Conservation (phyloP, 306 rosid genomes). For the Rosa rugosa region DNA sequence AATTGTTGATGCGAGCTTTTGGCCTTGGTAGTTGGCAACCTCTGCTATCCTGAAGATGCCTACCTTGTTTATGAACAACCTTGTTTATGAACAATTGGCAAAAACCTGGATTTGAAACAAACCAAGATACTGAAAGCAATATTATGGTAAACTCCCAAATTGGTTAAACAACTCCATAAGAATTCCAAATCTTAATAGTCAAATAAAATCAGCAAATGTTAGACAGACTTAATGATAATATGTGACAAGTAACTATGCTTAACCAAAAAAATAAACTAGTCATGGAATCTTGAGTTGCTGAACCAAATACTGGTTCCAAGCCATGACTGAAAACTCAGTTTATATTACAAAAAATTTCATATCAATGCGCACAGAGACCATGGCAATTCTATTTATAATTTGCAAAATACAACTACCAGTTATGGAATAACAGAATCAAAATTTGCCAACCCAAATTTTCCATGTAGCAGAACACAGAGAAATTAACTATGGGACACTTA, state of each 20-base stretch:
- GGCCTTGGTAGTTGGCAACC: not conserved
- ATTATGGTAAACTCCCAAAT: not conserved
- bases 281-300: not conserved
- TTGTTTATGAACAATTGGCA: constrained; percentile 14
- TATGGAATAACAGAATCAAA: not conserved
- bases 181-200: not conserved
- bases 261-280: not conserved
- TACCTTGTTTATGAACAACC: constrained; percentile 12
- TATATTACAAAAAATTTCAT: not conserved
- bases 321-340: not conserved
- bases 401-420: not conserved
- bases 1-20: constrained; percentile 17
- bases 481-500: not conserved
- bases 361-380: not conserved
- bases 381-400: not conserved
- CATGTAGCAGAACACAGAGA: not conserved
- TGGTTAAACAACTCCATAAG: not conserved
- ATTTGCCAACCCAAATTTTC: not conserved
- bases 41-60: constrained; percentile 13
- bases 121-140: constrained; percentile 7
- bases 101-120: constrained; percentile 27
- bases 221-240: not conserved
- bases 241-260: not conserved
- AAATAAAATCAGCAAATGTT: not conserved
- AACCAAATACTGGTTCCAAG: not conserved